Percentiles rank a stretch among this genome's conserved stretches.
Evolutionary conservation across 345 rosid species (phyloP).

Genomic region (Eucalyptus victrix): DNA sequence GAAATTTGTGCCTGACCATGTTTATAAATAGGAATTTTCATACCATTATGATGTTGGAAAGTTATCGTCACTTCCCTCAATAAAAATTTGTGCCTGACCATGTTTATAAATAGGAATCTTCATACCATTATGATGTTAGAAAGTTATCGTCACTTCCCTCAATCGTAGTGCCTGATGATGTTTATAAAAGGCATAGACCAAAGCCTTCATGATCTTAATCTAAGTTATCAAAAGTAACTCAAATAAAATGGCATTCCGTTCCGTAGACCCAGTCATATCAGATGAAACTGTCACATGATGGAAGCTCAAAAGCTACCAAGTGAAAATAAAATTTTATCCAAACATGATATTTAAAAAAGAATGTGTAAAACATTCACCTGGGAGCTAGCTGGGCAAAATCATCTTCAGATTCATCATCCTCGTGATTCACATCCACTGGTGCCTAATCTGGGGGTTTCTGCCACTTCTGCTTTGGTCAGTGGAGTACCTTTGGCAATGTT

Average conservation of each 20-base stretch:
- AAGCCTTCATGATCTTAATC: neutral
- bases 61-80: neutral
- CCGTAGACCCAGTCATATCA: neutral
- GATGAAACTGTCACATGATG: neutral
- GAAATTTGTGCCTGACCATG: neutral
- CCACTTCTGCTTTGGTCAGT: slow-evolving; percentile 6
- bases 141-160: neutral
- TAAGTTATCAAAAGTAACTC: neutral
- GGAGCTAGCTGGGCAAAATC: slow-evolving; percentile 49
- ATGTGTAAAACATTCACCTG: neutral
- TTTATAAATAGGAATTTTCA: neutral
- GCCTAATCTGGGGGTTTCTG: slow-evolving; percentile 19
- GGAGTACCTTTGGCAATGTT: slow-evolving; percentile 52
- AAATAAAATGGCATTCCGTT: neutral
- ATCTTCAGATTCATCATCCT: slow-evolving; percentile 76
- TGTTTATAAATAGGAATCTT: neutral
- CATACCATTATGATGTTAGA: neutral
- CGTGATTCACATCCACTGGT: slow-evolving; percentile 48
- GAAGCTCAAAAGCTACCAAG: neutral
- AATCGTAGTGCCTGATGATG: neutral
- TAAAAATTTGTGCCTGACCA: neutral
- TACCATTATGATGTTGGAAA: neutral
- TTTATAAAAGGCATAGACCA: neutral
- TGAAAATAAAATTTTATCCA: neutral
- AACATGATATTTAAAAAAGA: neutral